phyloP scores from a whole-genome alignment of 768 basidiomycete genomes.

The Pholiota molesta region DNA sequence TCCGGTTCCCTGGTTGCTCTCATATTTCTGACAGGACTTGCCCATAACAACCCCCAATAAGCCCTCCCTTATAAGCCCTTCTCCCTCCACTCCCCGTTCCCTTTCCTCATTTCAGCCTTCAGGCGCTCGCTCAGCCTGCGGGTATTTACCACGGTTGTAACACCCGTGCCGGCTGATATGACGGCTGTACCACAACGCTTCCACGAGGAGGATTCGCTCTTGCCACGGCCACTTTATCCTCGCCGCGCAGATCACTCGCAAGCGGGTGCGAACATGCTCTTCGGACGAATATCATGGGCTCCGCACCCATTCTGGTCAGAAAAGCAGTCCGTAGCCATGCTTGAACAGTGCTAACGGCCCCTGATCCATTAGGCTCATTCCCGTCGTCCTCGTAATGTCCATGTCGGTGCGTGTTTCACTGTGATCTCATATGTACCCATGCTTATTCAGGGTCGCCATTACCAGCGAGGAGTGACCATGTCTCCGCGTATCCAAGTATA shows the following conservation, averaged over 20 bases:
- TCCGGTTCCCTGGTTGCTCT: conserved; percentile 1
- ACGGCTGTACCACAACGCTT: conserved; percentile 14
- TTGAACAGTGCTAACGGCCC: conserved; percentile 11
- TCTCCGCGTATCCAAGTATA: conserved; percentile 81
- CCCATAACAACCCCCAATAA: not conserved
- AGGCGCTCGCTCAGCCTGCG: not conserved
- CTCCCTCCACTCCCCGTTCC: not conserved
- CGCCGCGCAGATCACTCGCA: conserved; percentile 10
- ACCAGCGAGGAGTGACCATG: conserved; percentile 77
- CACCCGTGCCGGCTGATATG: conserved; percentile 15
- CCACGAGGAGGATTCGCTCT: conserved; percentile 21
- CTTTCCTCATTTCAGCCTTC: not conserved
- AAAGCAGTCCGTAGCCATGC: not conserved
- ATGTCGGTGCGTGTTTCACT: conserved; percentile 55
- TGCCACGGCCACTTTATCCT: conserved; percentile 8
- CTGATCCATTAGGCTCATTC: conserved; percentile 61
- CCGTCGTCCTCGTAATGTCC: conserved; percentile 66
- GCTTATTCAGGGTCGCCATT: not conserved
- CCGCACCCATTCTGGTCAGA: conserved; percentile 50
- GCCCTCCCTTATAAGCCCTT: not conserved
- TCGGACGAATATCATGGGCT: conserved; percentile 21
- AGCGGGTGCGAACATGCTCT: conserved; percentile 2
- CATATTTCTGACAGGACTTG: not conserved
- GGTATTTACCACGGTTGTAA: conserved; percentile 10
- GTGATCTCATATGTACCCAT: conserved; percentile 13